Evolutionary conservation across 208 protist genomes (phyloP), one percentile per base, ranked within the genome.

Genomic region (Leptomonas seymouri): DNA sequence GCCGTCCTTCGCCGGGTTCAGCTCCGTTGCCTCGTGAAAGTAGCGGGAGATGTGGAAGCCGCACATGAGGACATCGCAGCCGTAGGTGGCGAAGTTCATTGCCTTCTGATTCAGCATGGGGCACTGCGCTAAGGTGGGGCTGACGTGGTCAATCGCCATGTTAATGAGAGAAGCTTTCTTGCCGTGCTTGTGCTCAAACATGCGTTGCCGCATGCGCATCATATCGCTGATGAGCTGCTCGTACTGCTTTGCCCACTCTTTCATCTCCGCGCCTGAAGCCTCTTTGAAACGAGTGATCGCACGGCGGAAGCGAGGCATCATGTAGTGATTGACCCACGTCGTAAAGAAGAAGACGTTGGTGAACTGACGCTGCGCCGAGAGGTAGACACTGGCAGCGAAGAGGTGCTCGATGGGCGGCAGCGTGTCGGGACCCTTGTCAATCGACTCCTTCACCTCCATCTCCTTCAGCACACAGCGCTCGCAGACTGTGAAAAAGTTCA

Each of bases 81-180:
- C 86, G 65, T 92, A 82, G 14, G 88, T 90, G 41, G 88, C 80
- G 74, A 94, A 96, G 77, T 96, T 96, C 42, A 96, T 82, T 4
- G 91, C 91, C 73, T 96, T 96, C 55, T 96, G 91, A 61, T 86
- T 96, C 34, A 96, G 69, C 84, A 96, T 91, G 7, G 91, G 87
- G 73, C 91, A 96, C 58, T 75, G 75, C 21, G 87, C 74, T 8
- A 96, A 74, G 16, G 86, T 91, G 6, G 87, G 91, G 49, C 87
- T 90, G 28, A 82, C 45, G 64, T 77, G 70, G 78, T 96, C 91
- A 54, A 96, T 89, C 0, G 84, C 80, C 74, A 82, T 84, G 79
- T 82, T 87, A 49, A 91, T 77, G 23, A 80, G 59, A 0, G 76
- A 44, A 0, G 86, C 70, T n/a, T 84, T 63, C 69, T 85, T 88